phyloP scores from a whole-genome alignment of 2,329 filamentous ascomycete genomes.

The Celoporthe dispersa region DNA sequence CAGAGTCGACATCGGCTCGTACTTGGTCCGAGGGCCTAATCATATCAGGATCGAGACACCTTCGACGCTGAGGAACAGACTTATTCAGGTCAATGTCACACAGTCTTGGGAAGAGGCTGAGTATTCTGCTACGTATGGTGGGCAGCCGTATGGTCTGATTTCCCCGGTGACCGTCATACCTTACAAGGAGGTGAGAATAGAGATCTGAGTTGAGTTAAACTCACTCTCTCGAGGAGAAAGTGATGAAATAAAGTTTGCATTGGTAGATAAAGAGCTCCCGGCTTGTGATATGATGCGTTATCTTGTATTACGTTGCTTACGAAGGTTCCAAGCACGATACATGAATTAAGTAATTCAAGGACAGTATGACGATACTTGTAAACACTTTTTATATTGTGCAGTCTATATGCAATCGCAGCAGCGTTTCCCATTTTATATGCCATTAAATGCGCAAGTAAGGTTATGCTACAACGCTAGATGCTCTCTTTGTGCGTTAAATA shows the following conservation, averaged over 20 bases:
- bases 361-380: background rate
- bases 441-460: background rate
- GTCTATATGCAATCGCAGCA: background rate
- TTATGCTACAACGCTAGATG: background rate
- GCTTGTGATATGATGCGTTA: no score
- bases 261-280: no score
- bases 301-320: no score
- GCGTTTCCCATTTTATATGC: background rate
- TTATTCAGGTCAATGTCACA: constrained; percentile 18
- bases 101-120: constrained; percentile 21
- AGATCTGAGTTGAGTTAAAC: background rate
- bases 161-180: constrained; percentile 11
- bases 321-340: no score
- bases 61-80: constrained; percentile 19
- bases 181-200: constrained; percentile 12
- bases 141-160: constrained; percentile 17
- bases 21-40: background rate
- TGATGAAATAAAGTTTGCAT: background rate
- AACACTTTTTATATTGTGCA: background rate
- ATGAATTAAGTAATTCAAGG: no score
- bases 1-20: constrained; percentile 13
- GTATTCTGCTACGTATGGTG: constrained; percentile 13
- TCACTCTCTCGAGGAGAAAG: background rate
- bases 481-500: background rate
- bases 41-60: constrained; percentile 9